These are phyloP conservation scores for Striga asiatica DNA, from an alignment of 257 asterid species.

Conservation along the genomic window DNA sequence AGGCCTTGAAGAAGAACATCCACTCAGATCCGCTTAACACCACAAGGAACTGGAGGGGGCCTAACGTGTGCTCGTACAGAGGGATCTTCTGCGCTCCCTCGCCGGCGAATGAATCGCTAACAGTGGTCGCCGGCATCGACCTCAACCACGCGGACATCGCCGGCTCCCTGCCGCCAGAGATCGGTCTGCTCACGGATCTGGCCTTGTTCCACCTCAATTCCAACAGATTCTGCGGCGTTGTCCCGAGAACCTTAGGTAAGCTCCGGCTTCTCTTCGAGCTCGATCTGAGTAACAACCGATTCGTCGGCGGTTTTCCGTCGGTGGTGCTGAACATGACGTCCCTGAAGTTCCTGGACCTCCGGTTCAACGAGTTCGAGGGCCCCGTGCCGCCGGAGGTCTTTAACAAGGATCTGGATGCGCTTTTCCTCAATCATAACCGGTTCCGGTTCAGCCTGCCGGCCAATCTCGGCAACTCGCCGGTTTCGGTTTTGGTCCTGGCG, in stretches of 20 bases:
- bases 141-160: conserved; percentile 47
- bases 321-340: conserved; percentile 33
- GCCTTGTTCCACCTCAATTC: conserved; percentile 42
- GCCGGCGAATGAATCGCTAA: conserved; percentile 13
- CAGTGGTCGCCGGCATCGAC: conserved; percentile 45
- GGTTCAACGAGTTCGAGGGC: conserved; percentile 52
- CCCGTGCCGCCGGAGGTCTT: conserved; percentile 33
- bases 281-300: conserved; percentile 41
- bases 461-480: conserved; percentile 44
- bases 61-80: conserved; percentile 37
- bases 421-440: conserved; percentile 35
- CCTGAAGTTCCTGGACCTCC: conserved; percentile 35
- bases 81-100: conserved; percentile 42
- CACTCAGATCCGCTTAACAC: no score
- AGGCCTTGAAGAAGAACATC: no score
- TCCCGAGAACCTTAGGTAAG: conserved; percentile 25
- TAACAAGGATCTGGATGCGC: conserved; percentile 35
- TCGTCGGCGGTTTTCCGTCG: conserved; percentile 39
- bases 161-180: conserved; percentile 37
- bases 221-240: conserved; percentile 42
- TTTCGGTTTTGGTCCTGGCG: conserved; percentile 40
- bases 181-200: conserved; percentile 43
- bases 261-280: conserved; percentile 42
- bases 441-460: conserved; percentile 37
- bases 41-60: no score